Evolutionary conservation across 139 green algal genomes (phyloP), one percentile per base, ranked within the genome.

Genomic region (Micractinium conductrix): DNA sequence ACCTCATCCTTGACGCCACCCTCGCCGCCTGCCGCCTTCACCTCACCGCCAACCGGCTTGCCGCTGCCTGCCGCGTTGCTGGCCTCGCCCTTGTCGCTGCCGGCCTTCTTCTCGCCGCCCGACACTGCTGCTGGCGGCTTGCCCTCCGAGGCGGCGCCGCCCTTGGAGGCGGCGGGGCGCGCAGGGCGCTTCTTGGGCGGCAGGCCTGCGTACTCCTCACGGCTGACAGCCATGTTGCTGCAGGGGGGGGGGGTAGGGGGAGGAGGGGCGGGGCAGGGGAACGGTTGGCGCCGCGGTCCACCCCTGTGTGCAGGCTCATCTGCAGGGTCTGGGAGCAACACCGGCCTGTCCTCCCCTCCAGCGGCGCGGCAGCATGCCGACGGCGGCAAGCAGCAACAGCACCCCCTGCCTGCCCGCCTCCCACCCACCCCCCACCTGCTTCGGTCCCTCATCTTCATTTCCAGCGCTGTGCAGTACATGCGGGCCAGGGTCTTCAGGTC

Each of bases 401-500:
- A 62, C 8, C 26, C 19, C 53, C 53, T 62, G 53, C 6, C 53
- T 62, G 53, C 53, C 53, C 26, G 53, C 53, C 53, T 62, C 53
- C 53, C 8, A 62, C 48, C 48, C 60, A 16, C 4, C 42, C 22
- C 78, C 43, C 70, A 86, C 81, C 86, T 60, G 4, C 17, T 22
- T 35, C 81, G 85, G 80, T 90, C 86, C 30, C 73, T 33, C 42
- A 87, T 63, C 70, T 88, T 55, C 63, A 79, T 86, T 72, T 86
- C 81, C 79, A 91, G 70, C 38, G 37, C 81, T 22, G 78, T 86
- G 75, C 69, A 88, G 87, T 91, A 92, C 88, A 91, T 91, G 68
- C 87, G 84, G 44, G 88, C 88, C 48, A 91, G 78, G 42, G 78
- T 91, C 58, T 91, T 89, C 42, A 92, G 73, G 82, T 92, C 88